Conservation (phyloP, 495 filamentous ascomycete species). For the Hyaloscypha finlandica region DNA sequence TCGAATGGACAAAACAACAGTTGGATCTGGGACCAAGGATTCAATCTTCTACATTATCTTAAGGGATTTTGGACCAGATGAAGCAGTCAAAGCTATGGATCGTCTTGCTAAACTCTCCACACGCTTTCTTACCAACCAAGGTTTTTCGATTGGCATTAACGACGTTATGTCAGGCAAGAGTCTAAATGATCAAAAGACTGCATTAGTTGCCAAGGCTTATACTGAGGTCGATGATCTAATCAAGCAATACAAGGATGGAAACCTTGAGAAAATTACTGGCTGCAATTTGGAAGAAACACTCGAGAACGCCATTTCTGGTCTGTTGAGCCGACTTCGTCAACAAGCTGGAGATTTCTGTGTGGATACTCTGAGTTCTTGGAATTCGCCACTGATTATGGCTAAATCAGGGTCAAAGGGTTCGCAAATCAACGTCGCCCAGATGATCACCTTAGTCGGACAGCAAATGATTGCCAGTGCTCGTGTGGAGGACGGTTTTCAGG, state of each 20-base stretch:
- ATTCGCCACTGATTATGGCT: slow-evolving; percentile 95
- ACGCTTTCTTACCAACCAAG: slow-evolving; percentile 82
- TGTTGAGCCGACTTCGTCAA: slow-evolving; percentile 86
- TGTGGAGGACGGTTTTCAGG: slow-evolving; percentile 95
- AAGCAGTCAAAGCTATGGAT: slow-evolving; percentile 91
- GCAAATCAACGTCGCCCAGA: slow-evolving; percentile 97
- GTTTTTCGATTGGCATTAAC: slow-evolving; percentile 93
- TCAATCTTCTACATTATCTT: slow-evolving; percentile 96
- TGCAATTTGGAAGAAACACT: slow-evolving; percentile 90
- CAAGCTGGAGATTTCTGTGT: slow-evolving; percentile 91
- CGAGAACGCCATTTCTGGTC: slow-evolving; percentile 87
- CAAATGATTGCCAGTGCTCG: slow-evolving; percentile 94
- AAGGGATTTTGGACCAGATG: slow-evolving; percentile 87
- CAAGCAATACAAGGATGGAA: slow-evolving; percentile 71
- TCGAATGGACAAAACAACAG: slow-evolving; percentile 94
- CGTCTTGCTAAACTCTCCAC: slow-evolving; percentile 87
- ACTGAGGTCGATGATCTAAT: slow-evolving; percentile 80
- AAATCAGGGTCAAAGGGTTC: slow-evolving; percentile 95
- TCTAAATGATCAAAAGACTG: slow-evolving; percentile 70
- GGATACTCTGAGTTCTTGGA: slow-evolving; percentile 82
- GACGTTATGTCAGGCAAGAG: slow-evolving; percentile 81
- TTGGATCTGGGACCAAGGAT: slow-evolving; percentile 96
- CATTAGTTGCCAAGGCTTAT: slow-evolving; percentile 78
- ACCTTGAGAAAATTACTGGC: slow-evolving; percentile 78
- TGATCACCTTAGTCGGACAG: slow-evolving; percentile 96